Base-by-base conservation (phyloP, 345 rosid species). In the Leavenworthia alabamica region DNA sequence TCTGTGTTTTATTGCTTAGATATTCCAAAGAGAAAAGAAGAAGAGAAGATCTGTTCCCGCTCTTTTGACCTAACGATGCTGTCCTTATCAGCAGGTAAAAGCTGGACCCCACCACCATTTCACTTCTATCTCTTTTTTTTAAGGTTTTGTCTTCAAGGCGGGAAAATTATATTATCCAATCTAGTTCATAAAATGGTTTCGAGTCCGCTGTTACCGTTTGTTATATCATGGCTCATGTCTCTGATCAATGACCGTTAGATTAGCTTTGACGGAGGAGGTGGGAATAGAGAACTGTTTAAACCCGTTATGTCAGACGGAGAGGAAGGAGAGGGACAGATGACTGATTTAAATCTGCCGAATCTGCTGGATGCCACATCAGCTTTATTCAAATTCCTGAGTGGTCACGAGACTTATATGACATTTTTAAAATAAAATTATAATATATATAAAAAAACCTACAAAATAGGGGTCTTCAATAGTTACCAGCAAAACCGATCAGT, bases 31-130 rank as follows among this genome's bases (percentile, higher is more conserved):
- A 50, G 22, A 41, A 32, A 13, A 56, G 22, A 14, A 36, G 24
- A 45, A 40, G 32, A 17, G 71, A 71, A 71, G 75, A 71, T 71
- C 56, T 64, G 75, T 64, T 71, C 75, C 75, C 70, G 66, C 70
- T 56, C 66, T 71, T 64, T 71, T 71, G 75, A 71, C 75, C 50
- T 71, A 71, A 71, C 66, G 75, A 71, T 64, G 75, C 61, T 64
- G 75, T 71, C 75, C 41, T 50, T 64, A 32, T 71, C 75, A 12
- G 60, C 70, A 71, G 75, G 60, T 71, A 50, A 42, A 57, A 57
- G 27, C 32, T 57, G 55, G 70, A 14, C 66, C 75, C 75, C 75
- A 71, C 60, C 55, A 15, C 57, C 60, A 53, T 36, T 36, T 51
- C 64, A 39, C 60, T 45, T 66, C 47, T 15, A 3, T n/a, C 10